Evolutionary conservation across 164 flowering plant genomes (phyloP).

Genomic region (Liquidambar formosana): DNA sequence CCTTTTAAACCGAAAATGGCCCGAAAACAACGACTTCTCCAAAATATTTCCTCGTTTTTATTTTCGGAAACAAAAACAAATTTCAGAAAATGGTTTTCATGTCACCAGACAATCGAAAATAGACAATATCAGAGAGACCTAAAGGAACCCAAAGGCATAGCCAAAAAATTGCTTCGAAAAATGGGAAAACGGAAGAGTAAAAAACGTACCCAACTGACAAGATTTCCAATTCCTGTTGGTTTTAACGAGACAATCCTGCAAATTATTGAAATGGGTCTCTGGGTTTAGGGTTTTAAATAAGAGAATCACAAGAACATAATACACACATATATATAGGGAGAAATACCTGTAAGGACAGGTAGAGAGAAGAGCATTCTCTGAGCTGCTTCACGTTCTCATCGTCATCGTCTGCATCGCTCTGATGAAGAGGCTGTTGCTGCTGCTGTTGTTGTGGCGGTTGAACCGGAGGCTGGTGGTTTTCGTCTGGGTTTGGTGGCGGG

Average conservation of each 20-base stretch:
- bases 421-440: slow-evolving; percentile 57
- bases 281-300: slow-evolving; percentile 31
- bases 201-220: slow-evolving; percentile 61
- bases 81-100: too few relatives aligned
- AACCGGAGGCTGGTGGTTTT: not conserved
- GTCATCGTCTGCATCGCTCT: slow-evolving; percentile 68
- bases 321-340: not conserved
- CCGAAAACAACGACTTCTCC: too few relatives aligned
- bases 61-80: too few relatives aligned
- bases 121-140: not conserved
- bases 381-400: slow-evolving; percentile 90
- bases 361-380: slow-evolving; percentile 60
- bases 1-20: too few relatives aligned
- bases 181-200: not conserved
- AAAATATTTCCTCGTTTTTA: too few relatives aligned
- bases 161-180: not conserved
- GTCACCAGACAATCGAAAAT: too few relatives aligned
- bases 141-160: not conserved
- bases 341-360: slow-evolving; percentile 71
- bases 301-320: not conserved
- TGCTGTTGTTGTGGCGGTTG: too few relatives aligned
- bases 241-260: slow-evolving; percentile 75
- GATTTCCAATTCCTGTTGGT: slow-evolving; percentile 75
- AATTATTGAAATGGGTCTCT: slow-evolving; percentile 2
- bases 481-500: not conserved